Conservation (phyloP, 192 early-diverging fungal species). For the Cladochytrium replicatum region DNA sequence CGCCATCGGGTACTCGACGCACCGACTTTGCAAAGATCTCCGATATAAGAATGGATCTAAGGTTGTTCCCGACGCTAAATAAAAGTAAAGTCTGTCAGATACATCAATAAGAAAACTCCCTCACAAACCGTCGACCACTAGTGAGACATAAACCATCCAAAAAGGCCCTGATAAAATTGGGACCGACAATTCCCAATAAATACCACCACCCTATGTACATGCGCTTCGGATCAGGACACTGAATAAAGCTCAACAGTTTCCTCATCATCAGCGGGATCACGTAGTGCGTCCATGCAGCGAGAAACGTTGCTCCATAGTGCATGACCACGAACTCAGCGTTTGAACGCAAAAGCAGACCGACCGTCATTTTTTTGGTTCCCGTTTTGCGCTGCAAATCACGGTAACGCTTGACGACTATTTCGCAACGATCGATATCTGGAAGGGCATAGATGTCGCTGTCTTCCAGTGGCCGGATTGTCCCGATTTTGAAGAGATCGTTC, state of each 20-base stretch:
- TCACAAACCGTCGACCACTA: constrained; percentile 26
- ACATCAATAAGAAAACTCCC: too few species aligned
- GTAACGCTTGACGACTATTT: constrained; percentile 13
- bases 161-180: constrained; percentile 15
- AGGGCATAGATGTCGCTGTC: constrained; percentile 33
- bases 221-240: too few species aligned
- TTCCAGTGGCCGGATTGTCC: constrained; percentile 15
- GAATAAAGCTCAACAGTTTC: too few species aligned
- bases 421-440: constrained; percentile 14
- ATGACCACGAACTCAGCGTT: too few species aligned
- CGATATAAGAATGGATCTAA: constrained; percentile 29
- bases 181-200: constrained; percentile 23
- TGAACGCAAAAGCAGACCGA: too few species aligned
- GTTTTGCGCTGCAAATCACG: too few species aligned
- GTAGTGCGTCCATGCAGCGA: too few species aligned
- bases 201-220: too few species aligned
- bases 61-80: constrained; percentile 17
- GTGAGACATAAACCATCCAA: constrained; percentile 36
- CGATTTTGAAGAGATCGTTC: constrained; percentile 27
- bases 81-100: too few species aligned
- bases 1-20: constrained; percentile 10
- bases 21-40: constrained; percentile 39
- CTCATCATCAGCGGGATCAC: too few species aligned
- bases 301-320: too few species aligned
- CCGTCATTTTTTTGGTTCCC: too few species aligned